These are phyloP conservation scores for Aspergillus ruber DNA, from an alignment of 2,329 filamentous ascomycete genomes.

Conservation along the genomic window DNA sequence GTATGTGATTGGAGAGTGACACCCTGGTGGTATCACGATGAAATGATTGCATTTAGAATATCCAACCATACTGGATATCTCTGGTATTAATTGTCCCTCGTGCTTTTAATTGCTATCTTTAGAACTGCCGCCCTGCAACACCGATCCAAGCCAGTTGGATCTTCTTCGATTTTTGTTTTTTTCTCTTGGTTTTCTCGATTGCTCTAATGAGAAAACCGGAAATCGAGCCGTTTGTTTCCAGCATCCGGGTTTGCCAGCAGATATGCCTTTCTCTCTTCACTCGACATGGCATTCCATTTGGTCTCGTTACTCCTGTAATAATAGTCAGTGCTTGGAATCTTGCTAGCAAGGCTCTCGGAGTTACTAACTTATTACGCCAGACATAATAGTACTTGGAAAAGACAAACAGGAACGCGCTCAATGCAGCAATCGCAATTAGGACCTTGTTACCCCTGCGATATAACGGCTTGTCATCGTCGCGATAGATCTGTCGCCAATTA, in stretches of 20 bases:
- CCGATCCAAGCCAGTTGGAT: conserved; percentile 4
- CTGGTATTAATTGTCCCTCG: neutral
- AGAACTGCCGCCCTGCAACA: neutral
- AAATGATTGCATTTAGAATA: neutral
- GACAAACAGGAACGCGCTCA: conserved; percentile 47
- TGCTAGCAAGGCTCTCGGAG: neutral
- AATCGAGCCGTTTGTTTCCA: conserved; percentile 42
- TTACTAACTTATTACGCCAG: conserved; percentile 33
- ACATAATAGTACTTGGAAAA: conserved; percentile 36
- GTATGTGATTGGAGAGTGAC: conserved; percentile 54
- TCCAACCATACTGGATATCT: neutral
- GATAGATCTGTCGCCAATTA: conserved; percentile 45
- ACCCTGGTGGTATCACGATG: neutral
- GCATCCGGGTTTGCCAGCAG: conserved; percentile 31
- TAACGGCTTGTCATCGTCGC: conserved; percentile 49
- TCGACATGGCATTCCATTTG: conserved; percentile 37
- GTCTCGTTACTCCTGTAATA: conserved; percentile 23
- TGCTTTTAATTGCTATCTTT: neutral
- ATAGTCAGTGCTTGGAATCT: neutral
- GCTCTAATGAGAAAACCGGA: conserved; percentile 30
- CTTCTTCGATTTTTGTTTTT: neutral
- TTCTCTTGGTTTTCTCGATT: too few relatives aligned
- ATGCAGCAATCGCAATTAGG: conserved; percentile 47
- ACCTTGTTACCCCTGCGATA: conserved; percentile 55
- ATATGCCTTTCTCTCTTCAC: conserved; percentile 32